phyloP scores from a whole-genome alignment of 495 filamentous ascomycete genomes.

The Neurospora sp. region DNA sequence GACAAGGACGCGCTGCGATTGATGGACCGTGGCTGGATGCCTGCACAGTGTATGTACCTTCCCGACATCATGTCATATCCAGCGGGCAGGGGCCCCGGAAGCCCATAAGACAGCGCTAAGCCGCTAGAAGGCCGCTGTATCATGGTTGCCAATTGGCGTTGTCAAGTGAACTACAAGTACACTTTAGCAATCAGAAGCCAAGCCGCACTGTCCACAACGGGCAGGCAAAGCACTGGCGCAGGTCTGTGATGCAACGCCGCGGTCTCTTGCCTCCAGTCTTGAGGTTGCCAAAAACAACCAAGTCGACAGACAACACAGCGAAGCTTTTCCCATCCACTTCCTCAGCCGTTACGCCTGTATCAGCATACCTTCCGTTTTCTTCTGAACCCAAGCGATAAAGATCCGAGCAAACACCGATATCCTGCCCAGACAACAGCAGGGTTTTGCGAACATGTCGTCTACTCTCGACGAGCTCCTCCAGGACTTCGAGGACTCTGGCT shows the following conservation, averaged over 20 bases:
- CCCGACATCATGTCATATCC: background rate
- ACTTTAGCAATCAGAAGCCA: background rate
- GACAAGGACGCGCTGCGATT: background rate
- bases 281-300: background rate
- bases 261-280: background rate
- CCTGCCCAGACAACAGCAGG: background rate
- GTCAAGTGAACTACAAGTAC: background rate
- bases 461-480: slow-evolving; percentile 75
- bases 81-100: background rate
- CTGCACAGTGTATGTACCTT: background rate
- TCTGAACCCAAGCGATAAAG: background rate
- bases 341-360: background rate
- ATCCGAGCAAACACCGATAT: background rate
- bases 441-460: slow-evolving; percentile 52
- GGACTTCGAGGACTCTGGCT: slow-evolving; percentile 76
- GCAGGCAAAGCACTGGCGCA: background rate
- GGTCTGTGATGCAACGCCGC: background rate
- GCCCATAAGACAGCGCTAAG: background rate
- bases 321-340: background rate
- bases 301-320: background rate
- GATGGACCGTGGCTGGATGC: background rate
- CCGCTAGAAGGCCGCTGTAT: background rate
- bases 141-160: too few species aligned
- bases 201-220: background rate
- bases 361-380: too few species aligned